A percentile compares a stretch with the other conserved stretches of the same genome.
phyloP scores from a whole-genome alignment of 768 basidiomycete species.

The Rhizopogon vinicolor region DNA sequence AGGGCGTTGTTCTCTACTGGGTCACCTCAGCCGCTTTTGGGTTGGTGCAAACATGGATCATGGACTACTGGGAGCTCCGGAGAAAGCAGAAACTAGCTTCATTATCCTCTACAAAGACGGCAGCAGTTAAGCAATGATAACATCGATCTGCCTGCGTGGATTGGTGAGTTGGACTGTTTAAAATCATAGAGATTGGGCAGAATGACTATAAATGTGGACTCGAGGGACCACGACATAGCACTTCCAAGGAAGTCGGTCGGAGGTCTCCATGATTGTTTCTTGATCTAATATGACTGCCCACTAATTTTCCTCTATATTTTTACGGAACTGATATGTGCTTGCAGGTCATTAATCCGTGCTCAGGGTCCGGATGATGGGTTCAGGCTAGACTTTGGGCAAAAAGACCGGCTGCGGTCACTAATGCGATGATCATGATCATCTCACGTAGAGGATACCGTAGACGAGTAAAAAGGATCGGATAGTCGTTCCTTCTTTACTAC shows the following conservation, averaged over 20 bases:
- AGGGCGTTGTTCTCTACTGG: slow-evolving; percentile 74
- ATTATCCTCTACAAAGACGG: background rate
- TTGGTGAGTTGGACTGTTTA: background rate
- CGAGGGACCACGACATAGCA: slow-evolving; percentile 52
- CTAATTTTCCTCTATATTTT: background rate
- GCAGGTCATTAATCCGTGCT: background rate
- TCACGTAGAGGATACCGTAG: background rate
- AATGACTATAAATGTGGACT: slow-evolving; percentile 76
- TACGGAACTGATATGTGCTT: slow-evolving; percentile 6
- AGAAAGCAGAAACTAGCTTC: slow-evolving; percentile 24
- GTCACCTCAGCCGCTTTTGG: slow-evolving; percentile 72
- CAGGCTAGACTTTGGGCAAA: too few species aligned
- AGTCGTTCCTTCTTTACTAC: too few species aligned
- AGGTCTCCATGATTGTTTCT: slow-evolving; percentile 57
- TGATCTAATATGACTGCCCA: slow-evolving; percentile 86
- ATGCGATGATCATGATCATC: background rate
- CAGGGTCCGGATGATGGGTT: too few species aligned
- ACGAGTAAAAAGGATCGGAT: too few species aligned
- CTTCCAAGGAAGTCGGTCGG: slow-evolving; percentile 33
- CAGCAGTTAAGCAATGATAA: background rate
- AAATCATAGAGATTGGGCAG: slow-evolving; percentile 13
- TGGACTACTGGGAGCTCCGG: slow-evolving; percentile 60
- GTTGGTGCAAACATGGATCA: slow-evolving; percentile 66
- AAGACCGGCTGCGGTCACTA: too few species aligned
- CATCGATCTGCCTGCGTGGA: slow-evolving; percentile 6